Base-by-base conservation (phyloP, 1,284 basidiomycete species). In the Irpex lacteus region DNA sequence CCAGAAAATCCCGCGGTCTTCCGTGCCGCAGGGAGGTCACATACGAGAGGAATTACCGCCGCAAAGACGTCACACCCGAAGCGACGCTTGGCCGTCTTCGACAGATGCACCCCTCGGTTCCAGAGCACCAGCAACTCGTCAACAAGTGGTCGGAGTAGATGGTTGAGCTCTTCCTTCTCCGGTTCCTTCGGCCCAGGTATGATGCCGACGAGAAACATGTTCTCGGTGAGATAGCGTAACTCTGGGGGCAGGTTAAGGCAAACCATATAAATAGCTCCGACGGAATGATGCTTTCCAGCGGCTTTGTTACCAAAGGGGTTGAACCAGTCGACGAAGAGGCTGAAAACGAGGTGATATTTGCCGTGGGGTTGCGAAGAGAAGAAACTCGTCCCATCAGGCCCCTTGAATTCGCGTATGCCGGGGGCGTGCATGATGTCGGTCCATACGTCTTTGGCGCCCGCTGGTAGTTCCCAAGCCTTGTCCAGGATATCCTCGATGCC, bases 131-230 rank as follows among this genome's bases (percentile, higher is more conserved):
- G 52, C 37, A 82, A 62, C 11, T 72, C 70, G 56, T 77, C 69
- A 1, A 81, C 70, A 6, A 82, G 59, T 0, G 76, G 79, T 1
- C 61, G 58, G 0, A 81, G 59, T 59, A 73, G 75, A 54, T 76
- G 69, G 61, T 81, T 81, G 6, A 80, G 69, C 49, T 73, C 66
- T 1, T 71, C 71, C 0, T 71, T 58, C 26, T 67, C 66, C 1
- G 80, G 78, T 61, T 79, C 74, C 8, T 70, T 65, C 2, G 75
- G 78, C 5, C 77, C 77, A 13, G 80, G 80, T 15, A 80, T 73
- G 49, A 78, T 70, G 2, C 73, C 73, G 13, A 70, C 69, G 26
- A 76, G 64, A 65, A 66, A 75, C n/a, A 76, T 65, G 63, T 77
- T 76, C 64, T 73, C 70, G 13, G 54, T 19, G 9, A 64, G 66